Evolutionary conservation across 2,329 filamentous ascomycete genomes (phyloP), one percentile per base, ranked within the genome.

Genomic region (Botrytis medusae): DNA sequence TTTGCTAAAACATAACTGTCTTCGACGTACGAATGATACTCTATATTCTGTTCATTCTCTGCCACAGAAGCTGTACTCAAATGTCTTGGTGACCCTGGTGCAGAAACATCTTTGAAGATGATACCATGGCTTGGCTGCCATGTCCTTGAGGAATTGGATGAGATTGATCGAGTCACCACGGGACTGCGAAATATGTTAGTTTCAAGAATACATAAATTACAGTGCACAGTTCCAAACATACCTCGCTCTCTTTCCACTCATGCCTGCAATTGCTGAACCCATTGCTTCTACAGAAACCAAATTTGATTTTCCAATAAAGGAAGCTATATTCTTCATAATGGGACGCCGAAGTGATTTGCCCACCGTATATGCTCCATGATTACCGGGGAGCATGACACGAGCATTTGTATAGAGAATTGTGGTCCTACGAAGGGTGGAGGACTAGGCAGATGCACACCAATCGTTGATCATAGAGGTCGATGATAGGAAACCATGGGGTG

Each of bases 91-190:
- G 70, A 72, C 12, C 72, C 73, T n/a, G 69, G 64, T 12, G 59
- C 61, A 16, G 75, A 54, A 54, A 62, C 71, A 44, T 77, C 72
- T 48, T 77, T 75, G 74, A 85, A 85, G 4, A 83, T 79, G 70
- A 85, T 81, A 54, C 83, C 83, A 71, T 81, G 78, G n/a, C 76
- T 79, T 7, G 81, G 79, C 70, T 80, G 79, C 84, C 84, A 85
- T 42, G 81, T 76, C 67, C 79, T 80, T 64, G 74, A 37, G 37
- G 70, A 61, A 40, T 46, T 74, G 16, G 63, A 63, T 10, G 37
- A n/a, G n/a, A 67, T 65, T 44, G 73, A 61, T 67, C 72, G 72
- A 72, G 61, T 40, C 20, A 60, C 25, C 48, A 48, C 51, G 12
- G 72, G 44, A 42, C 73, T 74, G 29, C 32, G 34, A 9, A 37